Evolutionary conservation across 228 moss, liverwort and hornwort genomes (phyloP), one percentile per base, ranked within the genome.

Genomic region (Sphagnum magellanicum): DNA sequence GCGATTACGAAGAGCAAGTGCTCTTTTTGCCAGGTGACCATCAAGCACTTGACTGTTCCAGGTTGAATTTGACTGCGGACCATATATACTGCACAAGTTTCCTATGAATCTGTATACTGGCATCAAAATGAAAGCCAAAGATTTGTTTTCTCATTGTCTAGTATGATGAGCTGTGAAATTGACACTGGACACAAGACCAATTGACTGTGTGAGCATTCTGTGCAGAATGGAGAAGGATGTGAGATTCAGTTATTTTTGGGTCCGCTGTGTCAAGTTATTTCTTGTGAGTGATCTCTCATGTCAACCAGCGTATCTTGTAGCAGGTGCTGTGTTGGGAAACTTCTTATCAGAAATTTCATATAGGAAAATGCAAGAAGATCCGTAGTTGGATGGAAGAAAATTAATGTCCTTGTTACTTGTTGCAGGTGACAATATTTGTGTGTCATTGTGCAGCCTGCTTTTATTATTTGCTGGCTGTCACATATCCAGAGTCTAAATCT

Each of bases 371-470:
- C 55, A 55, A 8, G 55, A 12, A 8, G 55, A 55, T 12, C 8
- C 1, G 4, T 4, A 32, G 32, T 32, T 32, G 32, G 32, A 32
- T 32, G 32, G 32, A 32, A 32, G 32, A 32, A 32, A 32, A 32
- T 32, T 32, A 0, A 32, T 32, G 32, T 32, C 32, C 32, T 32
- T 32, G 32, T 32, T 32, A 32, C 32, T 32, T 32, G 32, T 55
- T 55, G 9, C 80, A 95, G 95, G 95, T 93, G 73, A 90, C 93
- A 7, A 63, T 97, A 61, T 88, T 93, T 17, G 81, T 84, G 68
- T 87, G 89, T 67, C 97, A 93, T 66, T 91, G 88, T 70, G 91
- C 97, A 63, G 97, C 86, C 5, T 97, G 97, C 71, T 93, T 88
- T 67, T 91, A 87, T 69, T 93, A 88, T 59, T 66, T 93, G 49